phyloP scores from a whole-genome alignment of 208 protist genomes.

The Trypanosoma lewisi region DNA sequence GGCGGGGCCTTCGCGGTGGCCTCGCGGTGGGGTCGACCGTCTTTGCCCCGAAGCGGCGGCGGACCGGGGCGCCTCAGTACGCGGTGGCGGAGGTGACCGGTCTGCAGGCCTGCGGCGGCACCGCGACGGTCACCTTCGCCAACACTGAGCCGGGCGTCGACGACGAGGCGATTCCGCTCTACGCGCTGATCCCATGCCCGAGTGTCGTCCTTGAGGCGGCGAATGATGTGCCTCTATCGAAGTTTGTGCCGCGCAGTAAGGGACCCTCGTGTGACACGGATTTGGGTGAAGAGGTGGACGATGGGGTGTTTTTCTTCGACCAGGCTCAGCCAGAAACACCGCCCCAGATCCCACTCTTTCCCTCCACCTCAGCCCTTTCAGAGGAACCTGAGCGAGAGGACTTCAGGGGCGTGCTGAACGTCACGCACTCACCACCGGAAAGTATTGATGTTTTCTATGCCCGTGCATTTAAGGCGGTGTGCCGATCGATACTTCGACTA shows the following conservation, averaged over 20 bases:
- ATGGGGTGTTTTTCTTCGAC: neutral
- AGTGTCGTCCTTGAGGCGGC: conserved; percentile 22
- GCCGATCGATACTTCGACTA: conserved; percentile 1
- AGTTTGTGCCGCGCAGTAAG: conserved; percentile 16
- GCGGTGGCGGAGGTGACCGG: conserved; percentile 64
- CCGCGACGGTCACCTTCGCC: conserved; percentile 61
- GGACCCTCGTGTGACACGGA: neutral
- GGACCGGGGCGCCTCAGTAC: conserved; percentile 16
- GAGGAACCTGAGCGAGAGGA: neutral
- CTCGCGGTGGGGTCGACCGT: conserved; percentile 18
- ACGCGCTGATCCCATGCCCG: conserved; percentile 60
- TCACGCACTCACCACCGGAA: conserved; percentile 17
- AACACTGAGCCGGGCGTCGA: conserved; percentile 65
- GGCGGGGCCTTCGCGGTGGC: neutral
- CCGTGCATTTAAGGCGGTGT: conserved; percentile 36
- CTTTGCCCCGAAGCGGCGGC: conserved; percentile 18
- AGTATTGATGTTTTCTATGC: conserved; percentile 47
- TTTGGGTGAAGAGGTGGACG: neutral
- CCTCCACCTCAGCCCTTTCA: neutral
- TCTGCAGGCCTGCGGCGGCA: conserved; percentile 53
- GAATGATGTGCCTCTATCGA: conserved; percentile 31
- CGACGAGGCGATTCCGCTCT: conserved; percentile 63
- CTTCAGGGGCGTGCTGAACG: conserved; percentile 19
- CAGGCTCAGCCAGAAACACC: neutral
- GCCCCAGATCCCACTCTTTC: neutral